Percentiles rank a stretch among this genome's conserved stretches.
phyloP scores from a whole-genome alignment of 495 filamentous ascomycete species.

The Aspergillus kassunensis region DNA sequence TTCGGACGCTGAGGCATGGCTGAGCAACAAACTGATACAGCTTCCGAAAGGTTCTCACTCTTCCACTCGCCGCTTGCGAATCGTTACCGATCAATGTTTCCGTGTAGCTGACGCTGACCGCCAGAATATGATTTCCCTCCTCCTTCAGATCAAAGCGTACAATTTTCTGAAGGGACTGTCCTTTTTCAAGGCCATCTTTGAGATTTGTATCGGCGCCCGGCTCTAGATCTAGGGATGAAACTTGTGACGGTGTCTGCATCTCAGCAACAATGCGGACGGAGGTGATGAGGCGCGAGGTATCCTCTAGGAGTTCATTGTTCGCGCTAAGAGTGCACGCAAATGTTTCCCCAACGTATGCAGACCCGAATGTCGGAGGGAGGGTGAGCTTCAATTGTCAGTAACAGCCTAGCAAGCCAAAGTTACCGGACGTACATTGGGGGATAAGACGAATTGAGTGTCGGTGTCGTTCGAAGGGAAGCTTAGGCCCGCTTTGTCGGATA shows the following conservation, averaged over 20 bases:
- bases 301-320: conserved; percentile 70
- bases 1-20: conserved; percentile 81
- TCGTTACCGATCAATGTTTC: conserved; percentile 52
- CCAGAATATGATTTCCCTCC: conserved; percentile 87
- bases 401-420: neutral
- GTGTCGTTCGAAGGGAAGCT: conserved; percentile 47
- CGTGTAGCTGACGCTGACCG: conserved; percentile 91
- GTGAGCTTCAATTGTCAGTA: conserved; percentile 54
- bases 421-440: conserved; percentile 47
- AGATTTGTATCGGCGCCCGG: conserved; percentile 35
- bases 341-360: conserved; percentile 91
- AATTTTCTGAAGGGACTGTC: conserved; percentile 75
- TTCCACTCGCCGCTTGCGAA: conserved; percentile 58
- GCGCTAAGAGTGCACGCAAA: conserved; percentile 93
- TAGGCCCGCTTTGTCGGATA: conserved; percentile 48
- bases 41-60: conserved; percentile 86
- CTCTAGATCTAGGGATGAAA: conserved; percentile 52
- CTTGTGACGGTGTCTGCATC: conserved; percentile 84
- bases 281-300: conserved; percentile 53
- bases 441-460: conserved; percentile 54
- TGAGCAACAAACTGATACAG: conserved; percentile 95
- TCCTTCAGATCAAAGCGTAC: conserved; percentile 86
- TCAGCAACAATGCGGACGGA: conserved; percentile 82
- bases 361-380: conserved; percentile 89
- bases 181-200: conserved; percentile 53